Evolutionary conservation across 1,284 basidiomycete genomes (phyloP).

Genomic region (Pyrrhoderma noxium): DNA sequence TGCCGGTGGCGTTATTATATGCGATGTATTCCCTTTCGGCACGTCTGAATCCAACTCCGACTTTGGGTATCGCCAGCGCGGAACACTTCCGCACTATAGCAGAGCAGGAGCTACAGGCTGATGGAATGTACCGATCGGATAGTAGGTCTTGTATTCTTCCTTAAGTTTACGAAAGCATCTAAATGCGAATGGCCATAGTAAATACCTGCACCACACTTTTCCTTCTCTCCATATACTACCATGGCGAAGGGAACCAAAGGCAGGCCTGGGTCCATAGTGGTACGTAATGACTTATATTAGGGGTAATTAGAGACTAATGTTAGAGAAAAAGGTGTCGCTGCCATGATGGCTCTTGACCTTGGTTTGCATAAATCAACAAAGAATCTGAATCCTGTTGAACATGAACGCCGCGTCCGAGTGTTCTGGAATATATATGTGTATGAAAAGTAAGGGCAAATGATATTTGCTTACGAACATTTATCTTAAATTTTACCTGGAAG

Average conservation of each 20-base stretch:
- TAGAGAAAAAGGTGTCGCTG: constrained; percentile 13
- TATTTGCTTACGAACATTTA: not conserved
- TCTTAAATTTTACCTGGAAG: constrained; percentile 1
- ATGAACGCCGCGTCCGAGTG: constrained; percentile 18
- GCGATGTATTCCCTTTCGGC: constrained; percentile 15
- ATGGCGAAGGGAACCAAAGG: constrained; percentile 18
- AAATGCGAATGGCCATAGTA: not conserved
- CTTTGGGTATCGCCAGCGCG: constrained; percentile 3
- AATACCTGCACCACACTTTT: constrained; percentile 17
- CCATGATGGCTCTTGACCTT: constrained; percentile 19
- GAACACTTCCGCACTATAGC: constrained; percentile 14
- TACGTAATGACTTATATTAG: not conserved
- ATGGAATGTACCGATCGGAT: constrained; percentile 15
- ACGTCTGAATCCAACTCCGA: constrained; percentile 12
- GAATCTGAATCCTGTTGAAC: constrained; percentile 13
- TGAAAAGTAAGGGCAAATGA: constrained; percentile 11
- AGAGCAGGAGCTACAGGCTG: constrained; percentile 15
- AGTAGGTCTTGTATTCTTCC: constrained; percentile 5
- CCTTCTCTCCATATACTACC: constrained; percentile 17
- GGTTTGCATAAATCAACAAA: constrained; percentile 16
- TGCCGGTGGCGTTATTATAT: constrained; percentile 16
- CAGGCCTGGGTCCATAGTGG: constrained; percentile 18
- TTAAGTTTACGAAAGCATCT: not conserved
- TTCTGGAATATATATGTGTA: constrained; percentile 20
- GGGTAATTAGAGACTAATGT: not conserved